Base-by-base conservation (phyloP, 495 filamentous ascomycete species). In the Podospora pseudoanserina region DNA sequence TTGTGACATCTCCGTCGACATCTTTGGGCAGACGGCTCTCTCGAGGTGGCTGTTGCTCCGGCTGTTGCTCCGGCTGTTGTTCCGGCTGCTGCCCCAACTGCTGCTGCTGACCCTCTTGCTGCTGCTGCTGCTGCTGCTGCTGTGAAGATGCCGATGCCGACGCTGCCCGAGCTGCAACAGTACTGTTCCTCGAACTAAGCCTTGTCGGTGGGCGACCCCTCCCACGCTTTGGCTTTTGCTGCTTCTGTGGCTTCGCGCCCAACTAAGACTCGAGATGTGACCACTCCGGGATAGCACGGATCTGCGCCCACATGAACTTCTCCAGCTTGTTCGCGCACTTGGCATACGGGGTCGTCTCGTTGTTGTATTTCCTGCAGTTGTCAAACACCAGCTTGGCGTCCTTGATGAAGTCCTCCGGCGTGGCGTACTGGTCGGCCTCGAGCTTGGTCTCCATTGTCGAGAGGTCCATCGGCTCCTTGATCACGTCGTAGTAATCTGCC, bases 391-490 rank as follows among this genome's bases (percentile, higher is more conserved):
- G 85, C 77, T 88, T 89, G 28, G 95, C 93, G 77, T 99, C 95
- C 65, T 86, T 87, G 79, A 95, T 89, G 74, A 99, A 98, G 67
- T 98, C 95, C 72, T 98, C 94, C 7, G 94, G 93, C 0, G 87
- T 92, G 9, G 87, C 87, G 74, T 99, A 99, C 75, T 91, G 87
- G 77, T 99, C 96, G 60, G 92, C 92, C 73, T 98, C 94, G 63
- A 96, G 90, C 79, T 96, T 96, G 68, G 88, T 87, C 76, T 99
- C 95, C 96, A 99, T 98, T 11, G 94, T 97, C 30, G 85, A 88
- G 55, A 99, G 82, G 77, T 99, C 95, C 95, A 99, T 99, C 15
- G 95, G 96, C 79, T 97, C 92, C 76, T 93, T 91, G 82, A 99
- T 98, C 54, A 98, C 94, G 70, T 96, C 92, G 82, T 98, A 99